These are phyloP conservation scores for Neospermospora avenae DNA, from an alignment of 2,329 filamentous ascomycete genomes.

Conservation along the genomic window DNA sequence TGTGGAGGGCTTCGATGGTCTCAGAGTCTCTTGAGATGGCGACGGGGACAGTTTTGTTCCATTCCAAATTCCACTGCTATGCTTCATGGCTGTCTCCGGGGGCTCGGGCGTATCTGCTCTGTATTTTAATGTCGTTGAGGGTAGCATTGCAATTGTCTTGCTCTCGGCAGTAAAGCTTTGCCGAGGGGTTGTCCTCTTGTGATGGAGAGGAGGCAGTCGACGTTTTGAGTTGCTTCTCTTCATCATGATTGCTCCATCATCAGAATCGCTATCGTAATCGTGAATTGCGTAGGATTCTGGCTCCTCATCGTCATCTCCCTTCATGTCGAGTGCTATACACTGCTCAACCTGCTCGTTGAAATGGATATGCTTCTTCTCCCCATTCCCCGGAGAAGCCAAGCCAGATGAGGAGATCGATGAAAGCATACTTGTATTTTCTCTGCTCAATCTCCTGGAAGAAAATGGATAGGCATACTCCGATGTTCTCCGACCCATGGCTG, in stretches of 20 bases:
- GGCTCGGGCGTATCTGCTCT: conserved; percentile 61
- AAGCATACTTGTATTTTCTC: conserved; percentile 57
- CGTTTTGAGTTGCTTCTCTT: conserved; percentile 62
- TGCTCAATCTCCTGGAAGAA: conserved; percentile 57
- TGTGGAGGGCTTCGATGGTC: conserved; percentile 57
- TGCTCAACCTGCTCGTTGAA: conserved; percentile 96
- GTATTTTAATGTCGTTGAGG: conserved; percentile 62
- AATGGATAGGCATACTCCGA: conserved; percentile 70
- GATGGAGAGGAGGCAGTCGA: conserved; percentile 38
- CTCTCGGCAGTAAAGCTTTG: conserved; percentile 53
- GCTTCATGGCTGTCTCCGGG: conserved; percentile 59
- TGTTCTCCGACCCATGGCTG: conserved; percentile 59
- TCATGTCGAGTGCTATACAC: conserved; percentile 88
- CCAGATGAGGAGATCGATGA: conserved; percentile 71
- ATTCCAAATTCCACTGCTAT: conserved; percentile 48
- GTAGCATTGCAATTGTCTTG: conserved; percentile 66
- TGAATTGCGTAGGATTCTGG: conserved; percentile 33
- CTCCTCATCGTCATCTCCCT: conserved; percentile 72
- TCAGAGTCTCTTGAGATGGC: conserved; percentile 75
- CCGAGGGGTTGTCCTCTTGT: conserved; percentile 38
- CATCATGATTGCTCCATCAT: conserved; percentile 61
- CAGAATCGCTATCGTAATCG: conserved; percentile 56
- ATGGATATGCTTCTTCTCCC: conserved; percentile 85
- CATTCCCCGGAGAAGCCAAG: conserved; percentile 54
- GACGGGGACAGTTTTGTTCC: conserved; percentile 52